A percentile compares a stretch with the other conserved stretches of the same genome.
These are phyloP conservation scores for Hemileia vastatrix DNA, from an alignment of 1,284 basidiomycete species.

Conservation along the genomic window DNA sequence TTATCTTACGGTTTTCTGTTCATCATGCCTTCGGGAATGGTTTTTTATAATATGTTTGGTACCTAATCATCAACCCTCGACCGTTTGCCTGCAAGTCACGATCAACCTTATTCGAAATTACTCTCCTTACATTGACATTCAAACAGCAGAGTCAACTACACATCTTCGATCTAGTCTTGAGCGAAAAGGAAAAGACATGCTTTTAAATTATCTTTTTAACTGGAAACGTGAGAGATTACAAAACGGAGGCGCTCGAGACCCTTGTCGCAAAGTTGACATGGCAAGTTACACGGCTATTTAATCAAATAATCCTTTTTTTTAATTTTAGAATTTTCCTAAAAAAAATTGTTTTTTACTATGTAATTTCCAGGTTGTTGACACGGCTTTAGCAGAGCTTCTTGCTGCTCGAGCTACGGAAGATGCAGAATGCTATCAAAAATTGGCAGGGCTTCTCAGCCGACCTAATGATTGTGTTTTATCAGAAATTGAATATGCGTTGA, in stretches of 20 bases:
- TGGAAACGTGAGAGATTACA: conserved; percentile 42
- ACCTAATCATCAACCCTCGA: conserved; percentile 37
- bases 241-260: conserved; percentile 35
- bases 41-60: conserved; percentile 35
- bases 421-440: conserved; percentile 48
- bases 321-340: conserved; percentile 15
- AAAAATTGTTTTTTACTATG: conserved; percentile 12
- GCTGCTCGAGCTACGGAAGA: conserved; percentile 54
- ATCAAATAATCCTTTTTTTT: conserved; percentile 17
- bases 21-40: conserved; percentile 33
- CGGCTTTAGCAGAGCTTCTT: conserved; percentile 64
- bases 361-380: conserved; percentile 60
- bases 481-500: conserved; percentile 59
- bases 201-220: conserved; percentile 56
- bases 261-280: conserved; percentile 44
- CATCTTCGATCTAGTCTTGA: conserved; percentile 57
- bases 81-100: conserved; percentile 64
- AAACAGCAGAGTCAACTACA: conserved; percentile 56
- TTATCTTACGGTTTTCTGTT: conserved; percentile 23
- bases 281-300: conserved; percentile 25
- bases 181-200: conserved; percentile 58
- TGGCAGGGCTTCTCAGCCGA: conserved; percentile 56
- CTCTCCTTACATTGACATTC: conserved; percentile 67
- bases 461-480: conserved; percentile 54
- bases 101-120: conserved; percentile 80